Evolutionary conservation across 2,329 filamentous ascomycete species (phyloP).

Genomic region (Mollisiaceae sp.): DNA sequence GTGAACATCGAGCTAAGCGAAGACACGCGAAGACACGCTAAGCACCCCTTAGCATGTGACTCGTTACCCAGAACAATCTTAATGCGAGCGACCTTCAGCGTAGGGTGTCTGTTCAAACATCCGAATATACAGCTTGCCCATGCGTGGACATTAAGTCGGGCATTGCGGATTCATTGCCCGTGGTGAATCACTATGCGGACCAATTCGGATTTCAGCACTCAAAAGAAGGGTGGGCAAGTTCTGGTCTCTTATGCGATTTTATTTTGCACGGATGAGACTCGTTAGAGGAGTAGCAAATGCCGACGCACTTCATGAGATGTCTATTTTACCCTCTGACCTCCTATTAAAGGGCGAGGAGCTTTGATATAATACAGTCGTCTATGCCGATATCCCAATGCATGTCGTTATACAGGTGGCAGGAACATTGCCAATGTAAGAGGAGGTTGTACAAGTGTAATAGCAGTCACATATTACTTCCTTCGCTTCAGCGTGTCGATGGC

Average conservation of each 20-base stretch:
- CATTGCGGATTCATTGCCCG: not conserved
- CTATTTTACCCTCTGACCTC: constrained; percentile 18
- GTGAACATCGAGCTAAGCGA: not conserved
- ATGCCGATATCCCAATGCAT: constrained; percentile 18
- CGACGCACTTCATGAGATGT: constrained; percentile 13
- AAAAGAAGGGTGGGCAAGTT: too few species aligned
- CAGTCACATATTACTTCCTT: constrained; percentile 67
- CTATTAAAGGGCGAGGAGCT: not conserved
- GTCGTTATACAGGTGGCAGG: constrained; percentile 30
- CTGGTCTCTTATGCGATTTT: not conserved
- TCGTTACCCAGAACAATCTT: not conserved
- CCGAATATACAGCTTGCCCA: not conserved
- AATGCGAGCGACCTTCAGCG: not conserved
- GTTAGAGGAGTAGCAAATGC: not conserved
- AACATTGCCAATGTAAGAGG: constrained; percentile 25
- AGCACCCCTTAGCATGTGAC: not conserved
- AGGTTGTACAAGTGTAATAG: constrained; percentile 23
- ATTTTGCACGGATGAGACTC: not conserved
- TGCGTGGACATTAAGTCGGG: not conserved
- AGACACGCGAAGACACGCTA: constrained; percentile 4
- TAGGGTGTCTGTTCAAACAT: not conserved
- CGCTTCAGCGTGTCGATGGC: constrained; percentile 89
- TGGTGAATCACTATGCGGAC: not conserved
- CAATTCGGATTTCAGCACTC: too few species aligned
- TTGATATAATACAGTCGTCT: constrained; percentile 26